Percentiles rank a stretch among this genome's conserved stretches.
phyloP scores from a whole-genome alignment of 495 filamentous ascomycete genomes.

The Eremomyces bilateralis region DNA sequence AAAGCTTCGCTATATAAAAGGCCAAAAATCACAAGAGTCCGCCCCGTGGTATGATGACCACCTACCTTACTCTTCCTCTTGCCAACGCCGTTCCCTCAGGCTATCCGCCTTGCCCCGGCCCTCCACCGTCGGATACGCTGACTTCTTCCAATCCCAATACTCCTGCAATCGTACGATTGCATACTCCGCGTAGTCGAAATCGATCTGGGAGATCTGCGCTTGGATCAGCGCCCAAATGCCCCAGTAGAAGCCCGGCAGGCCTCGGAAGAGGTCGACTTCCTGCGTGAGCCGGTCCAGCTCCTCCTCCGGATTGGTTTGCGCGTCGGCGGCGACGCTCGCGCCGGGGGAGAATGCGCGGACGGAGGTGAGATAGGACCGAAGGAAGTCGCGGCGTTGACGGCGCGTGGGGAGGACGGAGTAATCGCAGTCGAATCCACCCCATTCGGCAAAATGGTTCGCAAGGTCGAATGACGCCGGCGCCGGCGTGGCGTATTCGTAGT shows the following conservation, averaged over 20 bases:
- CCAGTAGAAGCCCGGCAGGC: slow-evolving; percentile 79
- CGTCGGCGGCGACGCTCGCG: slow-evolving; percentile 14
- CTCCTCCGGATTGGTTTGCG: slow-evolving; percentile 19
- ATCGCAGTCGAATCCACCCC: slow-evolving; percentile 94
- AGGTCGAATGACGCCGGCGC: slow-evolving; percentile 95
- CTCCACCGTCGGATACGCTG: slow-evolving; percentile 26
- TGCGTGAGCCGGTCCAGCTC: slow-evolving; percentile 43
- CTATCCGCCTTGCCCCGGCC: slow-evolving; percentile 43
- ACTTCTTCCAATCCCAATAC: slow-evolving; percentile 79
- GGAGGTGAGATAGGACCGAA: slow-evolving; percentile 52
- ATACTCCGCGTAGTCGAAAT: slow-evolving; percentile 91
- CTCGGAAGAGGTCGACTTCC: slow-evolving; percentile 74
- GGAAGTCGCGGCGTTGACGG: slow-evolving; percentile 56
- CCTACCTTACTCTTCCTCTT: slow-evolving; percentile 31
- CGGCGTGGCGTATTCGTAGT: slow-evolving; percentile 82
- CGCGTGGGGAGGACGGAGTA: slow-evolving; percentile 61
- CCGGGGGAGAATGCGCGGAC: slow-evolving; percentile 21
- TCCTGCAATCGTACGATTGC: slow-evolving; percentile 74
- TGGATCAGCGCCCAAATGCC: slow-evolving; percentile 96
- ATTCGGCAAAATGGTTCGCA: slow-evolving; percentile 98
- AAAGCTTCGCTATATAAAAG: too few relatives aligned
- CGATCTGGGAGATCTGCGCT: slow-evolving; percentile 81
- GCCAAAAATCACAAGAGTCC: too few relatives aligned
- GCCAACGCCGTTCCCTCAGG: slow-evolving; percentile 69
- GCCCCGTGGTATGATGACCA: too few relatives aligned